Conservation (phyloP, 768 basidiomycete species). For the Leucocoprinus leucothites region DNA sequence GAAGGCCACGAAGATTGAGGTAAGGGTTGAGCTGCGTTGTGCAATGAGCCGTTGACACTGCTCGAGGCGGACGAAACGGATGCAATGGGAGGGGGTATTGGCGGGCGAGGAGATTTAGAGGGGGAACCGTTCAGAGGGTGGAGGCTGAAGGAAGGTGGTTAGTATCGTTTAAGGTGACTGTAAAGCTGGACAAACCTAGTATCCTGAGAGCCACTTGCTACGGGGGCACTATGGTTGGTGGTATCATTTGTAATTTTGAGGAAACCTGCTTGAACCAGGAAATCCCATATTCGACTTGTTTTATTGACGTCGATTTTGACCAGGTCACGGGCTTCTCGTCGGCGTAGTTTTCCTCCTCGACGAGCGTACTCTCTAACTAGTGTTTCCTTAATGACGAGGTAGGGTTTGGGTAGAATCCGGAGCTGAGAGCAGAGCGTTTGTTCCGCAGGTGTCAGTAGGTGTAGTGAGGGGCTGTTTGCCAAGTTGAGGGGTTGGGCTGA, state of each 20-base stretch:
- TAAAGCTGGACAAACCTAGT: slow-evolving; percentile 27
- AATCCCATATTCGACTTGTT: slow-evolving; percentile 91
- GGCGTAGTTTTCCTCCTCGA: slow-evolving; percentile 81
- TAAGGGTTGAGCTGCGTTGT: slow-evolving; percentile 30
- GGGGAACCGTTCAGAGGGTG: slow-evolving; percentile 31
- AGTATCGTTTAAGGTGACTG: neutral
- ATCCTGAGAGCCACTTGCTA: slow-evolving; percentile 32
- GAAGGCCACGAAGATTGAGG: slow-evolving; percentile 26
- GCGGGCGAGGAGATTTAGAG: slow-evolving; percentile 31
- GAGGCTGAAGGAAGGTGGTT: slow-evolving; percentile 13
- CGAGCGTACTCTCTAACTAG: slow-evolving; percentile 91
- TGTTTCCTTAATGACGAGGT: slow-evolving; percentile 93
- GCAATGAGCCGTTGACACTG: slow-evolving; percentile 36
- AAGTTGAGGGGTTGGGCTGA: slow-evolving; percentile 75
- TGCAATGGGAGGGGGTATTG: slow-evolving; percentile 23
- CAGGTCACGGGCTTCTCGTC: slow-evolving; percentile 85
- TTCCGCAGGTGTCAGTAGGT: slow-evolving; percentile 86
- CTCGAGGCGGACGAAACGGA: slow-evolving; percentile 26
- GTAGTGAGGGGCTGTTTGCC: slow-evolving; percentile 84
- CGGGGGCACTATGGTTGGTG: slow-evolving; percentile 40
- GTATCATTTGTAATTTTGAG: slow-evolving; percentile 65
- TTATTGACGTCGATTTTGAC: slow-evolving; percentile 95
- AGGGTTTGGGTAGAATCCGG: slow-evolving; percentile 92
- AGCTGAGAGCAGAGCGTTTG: slow-evolving; percentile 85
- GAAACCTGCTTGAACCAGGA: slow-evolving; percentile 82